Base-by-base conservation (phyloP, 192 early-diverging fungal genomes). In the Backusella australiensis region DNA sequence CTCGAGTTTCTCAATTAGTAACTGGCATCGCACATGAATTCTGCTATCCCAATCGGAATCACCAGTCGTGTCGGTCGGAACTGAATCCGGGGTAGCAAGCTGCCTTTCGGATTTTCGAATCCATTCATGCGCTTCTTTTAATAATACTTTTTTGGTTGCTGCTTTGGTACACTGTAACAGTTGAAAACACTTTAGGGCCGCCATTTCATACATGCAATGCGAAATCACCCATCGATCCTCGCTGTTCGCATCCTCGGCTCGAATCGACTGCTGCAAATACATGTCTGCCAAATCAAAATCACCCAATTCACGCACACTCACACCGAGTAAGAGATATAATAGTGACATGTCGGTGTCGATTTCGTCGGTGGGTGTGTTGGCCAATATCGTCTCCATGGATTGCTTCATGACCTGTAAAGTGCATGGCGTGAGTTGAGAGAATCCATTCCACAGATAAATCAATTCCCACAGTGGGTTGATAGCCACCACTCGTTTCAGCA, bases 361-460 rank as follows among this genome's bases (percentile, higher is more conserved):
- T 34, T 68, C 52, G 3, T 68, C 39, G 8, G 19, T 15, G 17
- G 26, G 32, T 29, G 14, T 67, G n/a, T 68, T 68, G 23, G 67
- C 67, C 34, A 68, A 9, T 1, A 21, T 12, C 1, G 68, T 39
- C 23, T 39, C 29, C 17, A 39, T 49, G 9, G 39, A 36, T 36
- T 78, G 69, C 73, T 72, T 72, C 70, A 82, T 82, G 14, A 26
- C 7, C 14, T 23, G 35, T 21, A 82, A 32, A 14, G 70, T 75
- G 9, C 67, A 49, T 0, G 67, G 23, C n/a, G 70, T 44, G 15
- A 82, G 34, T 19, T 82, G 80, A 14, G 68, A 73, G 12, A 78
- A 72, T 5, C 80, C 80, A 49, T 82, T 77, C 80, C 80, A 82
- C 6, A 82, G 56, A 69, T 82, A 82, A 34, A 82, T 75, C 17